These are phyloP conservation scores for Rhodotorula glutinis DNA, from an alignment of 1,284 basidiomycete species.

Conservation along the genomic window DNA sequence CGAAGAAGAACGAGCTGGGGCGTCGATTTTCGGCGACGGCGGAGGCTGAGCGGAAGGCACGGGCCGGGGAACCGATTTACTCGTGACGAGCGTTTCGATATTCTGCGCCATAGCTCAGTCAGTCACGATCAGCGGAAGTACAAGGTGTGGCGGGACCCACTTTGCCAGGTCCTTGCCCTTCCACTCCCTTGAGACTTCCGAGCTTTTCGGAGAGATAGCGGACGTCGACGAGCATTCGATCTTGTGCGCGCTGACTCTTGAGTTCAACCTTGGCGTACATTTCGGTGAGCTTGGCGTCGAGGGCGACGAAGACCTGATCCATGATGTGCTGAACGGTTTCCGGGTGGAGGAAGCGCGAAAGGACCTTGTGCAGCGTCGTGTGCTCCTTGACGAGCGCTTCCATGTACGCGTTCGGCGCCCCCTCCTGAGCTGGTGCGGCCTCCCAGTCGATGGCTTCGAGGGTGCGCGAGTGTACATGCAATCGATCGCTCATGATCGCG, in stretches of 20 bases:
- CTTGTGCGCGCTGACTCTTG: conserved; percentile 74
- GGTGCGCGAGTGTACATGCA: conserved; percentile 77
- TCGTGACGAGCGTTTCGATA: conserved; percentile 24
- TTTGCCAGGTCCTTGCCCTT: conserved; percentile 23
- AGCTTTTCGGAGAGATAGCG: conserved; percentile 34
- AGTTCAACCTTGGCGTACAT: conserved; percentile 77
- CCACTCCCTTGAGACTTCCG: conserved; percentile 42
- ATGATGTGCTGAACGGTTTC: conserved; percentile 85
- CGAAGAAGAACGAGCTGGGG: no score
- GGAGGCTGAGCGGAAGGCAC: not conserved
- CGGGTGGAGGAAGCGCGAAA: conserved; percentile 79
- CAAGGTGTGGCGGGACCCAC: conserved; percentile 2
- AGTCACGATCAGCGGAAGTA: not conserved
- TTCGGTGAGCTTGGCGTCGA: conserved; percentile 79
- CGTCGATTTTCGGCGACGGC: no score
- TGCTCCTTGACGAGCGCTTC: conserved; percentile 91
- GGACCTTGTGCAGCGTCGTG: conserved; percentile 90
- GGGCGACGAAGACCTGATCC: conserved; percentile 85
- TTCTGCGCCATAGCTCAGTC: not conserved
- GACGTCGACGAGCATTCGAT: conserved; percentile 46
- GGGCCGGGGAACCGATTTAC: conserved; percentile 17
- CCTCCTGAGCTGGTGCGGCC: conserved; percentile 54
- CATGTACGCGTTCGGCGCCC: conserved; percentile 70
- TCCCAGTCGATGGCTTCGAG: conserved; percentile 78
- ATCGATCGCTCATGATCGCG: conserved; percentile 95